Percentiles rank a stretch among this genome's conserved stretches.
These are phyloP conservation scores for Saccharomycopsis sp. DNA, from an alignment of 805 yeast species.

Conservation along the genomic window DNA sequence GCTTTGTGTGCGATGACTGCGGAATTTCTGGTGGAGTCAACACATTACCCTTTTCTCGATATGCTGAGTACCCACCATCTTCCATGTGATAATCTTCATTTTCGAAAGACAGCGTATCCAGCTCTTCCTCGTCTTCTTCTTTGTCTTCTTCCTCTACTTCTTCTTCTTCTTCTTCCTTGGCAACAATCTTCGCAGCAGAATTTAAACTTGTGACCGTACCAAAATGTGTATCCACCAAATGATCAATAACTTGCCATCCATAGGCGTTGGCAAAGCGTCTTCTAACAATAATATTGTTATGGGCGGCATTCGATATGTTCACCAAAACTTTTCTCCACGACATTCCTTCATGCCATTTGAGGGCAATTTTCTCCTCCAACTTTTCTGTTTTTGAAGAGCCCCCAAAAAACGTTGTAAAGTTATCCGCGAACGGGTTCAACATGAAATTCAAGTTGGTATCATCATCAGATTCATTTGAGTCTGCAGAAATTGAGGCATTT, in stretches of 20 bases:
- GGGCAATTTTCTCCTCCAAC: conserved; percentile 59
- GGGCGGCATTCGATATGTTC: conserved; percentile 63
- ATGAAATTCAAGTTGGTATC: conserved; percentile 1
- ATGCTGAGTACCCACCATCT: too few relatives aligned
- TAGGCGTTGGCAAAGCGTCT: conserved; percentile 69
- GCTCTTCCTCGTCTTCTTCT: conserved; percentile 5
- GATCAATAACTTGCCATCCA: conserved; percentile 79
- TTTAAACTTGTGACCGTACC: too few relatives aligned
- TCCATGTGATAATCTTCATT: not conserved
- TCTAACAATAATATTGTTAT: conserved; percentile 64
- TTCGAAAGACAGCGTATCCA: not conserved
- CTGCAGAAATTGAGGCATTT: not conserved
- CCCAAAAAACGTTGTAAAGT: conserved; percentile 26
- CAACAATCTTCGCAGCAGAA: not conserved
- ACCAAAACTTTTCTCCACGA: conserved; percentile 66
- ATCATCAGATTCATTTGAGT: not conserved
- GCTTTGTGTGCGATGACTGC: not conserved
- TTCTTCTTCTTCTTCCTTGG: conserved; percentile 1
- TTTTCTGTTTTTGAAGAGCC: conserved; percentile 24
- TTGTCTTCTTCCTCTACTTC: conserved; percentile 6
- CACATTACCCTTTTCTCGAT: not conserved
- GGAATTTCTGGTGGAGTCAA: too few relatives aligned
- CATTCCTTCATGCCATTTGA: conserved; percentile 60
- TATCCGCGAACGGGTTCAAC: conserved; percentile 16
- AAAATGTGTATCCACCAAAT: conserved; percentile 57